Evolutionary conservation across 306 rosid species (phyloP), one percentile per base, ranked within the genome.

Genomic region (Citrullus amarus): DNA sequence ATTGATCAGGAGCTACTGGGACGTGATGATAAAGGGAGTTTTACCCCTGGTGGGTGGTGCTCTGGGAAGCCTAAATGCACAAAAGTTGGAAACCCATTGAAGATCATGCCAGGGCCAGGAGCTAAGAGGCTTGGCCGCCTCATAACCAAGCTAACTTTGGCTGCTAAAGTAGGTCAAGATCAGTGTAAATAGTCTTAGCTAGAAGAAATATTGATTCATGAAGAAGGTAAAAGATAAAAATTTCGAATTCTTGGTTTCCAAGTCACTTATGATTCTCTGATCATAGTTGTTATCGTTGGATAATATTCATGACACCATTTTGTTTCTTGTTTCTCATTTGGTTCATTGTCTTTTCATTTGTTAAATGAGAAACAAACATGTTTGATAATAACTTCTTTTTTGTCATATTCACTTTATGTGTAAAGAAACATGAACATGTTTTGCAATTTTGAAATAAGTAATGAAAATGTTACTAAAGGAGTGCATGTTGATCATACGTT

Each of bases 11-110:
- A 83, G 8, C 79, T 90, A 25, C 84, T 94, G 7, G 81, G 43
- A 2, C 79, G 87, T 78, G 75, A 78, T 75, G 83, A 86, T 72
- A 85, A 84, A 8, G 92, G 82, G 58, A 69, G 87, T 77, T 87
- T 94, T 82, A 84, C 96, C 4, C 85, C 96, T 0, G 98, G 97
- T 13, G 97, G 93, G n/a, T 94, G 98, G 98, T 94, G 97, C 48
- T 77, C 92, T 8, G 97, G 94, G 6, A 87, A 78, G 76, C 92
- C 92, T 1, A 83, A 88, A 74, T 94, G 98, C 56, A 85, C 95
- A 2, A 77, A 88, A 86, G 86, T 94, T 62, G 96, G 98, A 8
- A 79, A 94, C 88, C 79, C 85, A 6, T 80, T 70, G 71, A 87
- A 89, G 78, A 86, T 94, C 78, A 87, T 85, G 84, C 95, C 98